Base-by-base conservation (phyloP, 2,329 filamentous ascomycete genomes). In the Pseudogymnoascus sp. region DNA sequence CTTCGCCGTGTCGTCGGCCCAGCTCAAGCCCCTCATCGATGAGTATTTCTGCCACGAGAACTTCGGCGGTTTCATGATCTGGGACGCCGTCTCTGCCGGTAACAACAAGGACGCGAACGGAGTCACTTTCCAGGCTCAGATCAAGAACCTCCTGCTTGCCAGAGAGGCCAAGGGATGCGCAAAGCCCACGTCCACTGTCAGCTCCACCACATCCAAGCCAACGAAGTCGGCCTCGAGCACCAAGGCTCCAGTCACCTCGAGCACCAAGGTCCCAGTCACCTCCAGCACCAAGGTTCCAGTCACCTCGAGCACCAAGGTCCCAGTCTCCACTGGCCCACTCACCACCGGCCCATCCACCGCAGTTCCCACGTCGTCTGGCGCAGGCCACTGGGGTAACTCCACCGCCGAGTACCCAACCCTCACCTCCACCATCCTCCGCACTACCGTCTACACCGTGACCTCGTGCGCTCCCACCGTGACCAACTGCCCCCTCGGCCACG, bases 21-120 rank as follows among this genome's bases (percentile, higher is more conserved):
- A 72, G 57, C 69, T 66, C 2, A 62, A 70, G 33, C 63, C 53
- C 1, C 62, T 74, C 19, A 68, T 73, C 36, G 26, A 60, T 13
- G 64, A 63, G 10, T 71, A 68, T 61, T 65, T 68, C 19, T 33
- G 36, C 2, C 60, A 67, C 11, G 11, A 63, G n/a, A 63, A 69
- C 11, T 73, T 74, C 31, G 73, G 71, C 61, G 73, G 73, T 65
- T 66, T 74, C n/a, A 74, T 73, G 72, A 26, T 74, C 35, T 73
- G 70, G 68, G 72, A 74, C 17, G 71, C 70, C 11, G 70, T 68
- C 7, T 61, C 47, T 44, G 68, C 71, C 0, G 59, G 67, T 15
- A 63, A 67, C 42, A 69, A 70, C 23, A 64, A 59, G 23, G 63
- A 67, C 38, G 17, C 4, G 21, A 15, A 35, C 13, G 50, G 38